phyloP scores from a whole-genome alignment of 2,329 filamentous ascomycete species.

The Biscogniauxia sp. region DNA sequence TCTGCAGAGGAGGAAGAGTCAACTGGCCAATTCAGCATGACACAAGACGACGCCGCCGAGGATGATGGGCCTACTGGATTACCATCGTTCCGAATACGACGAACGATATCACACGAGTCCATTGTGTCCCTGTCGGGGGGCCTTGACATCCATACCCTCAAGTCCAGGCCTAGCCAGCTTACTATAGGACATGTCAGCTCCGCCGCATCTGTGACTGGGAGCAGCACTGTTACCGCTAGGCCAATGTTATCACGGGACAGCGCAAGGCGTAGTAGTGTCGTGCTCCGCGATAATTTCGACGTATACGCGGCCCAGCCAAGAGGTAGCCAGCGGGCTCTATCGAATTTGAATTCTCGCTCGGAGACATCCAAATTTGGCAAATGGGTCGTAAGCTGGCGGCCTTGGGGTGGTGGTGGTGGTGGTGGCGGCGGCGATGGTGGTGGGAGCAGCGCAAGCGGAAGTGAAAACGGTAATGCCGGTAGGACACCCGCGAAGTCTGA shows the following conservation, averaged over 20 bases:
- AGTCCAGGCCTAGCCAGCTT: conserved; percentile 72
- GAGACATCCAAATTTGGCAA: conserved; percentile 37
- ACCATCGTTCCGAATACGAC: conserved; percentile 53
- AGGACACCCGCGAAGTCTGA: conserved; percentile 31
- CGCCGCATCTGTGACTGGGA: conserved; percentile 52
- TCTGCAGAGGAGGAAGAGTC: conserved; percentile 33
- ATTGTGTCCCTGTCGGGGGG: conserved; percentile 84
- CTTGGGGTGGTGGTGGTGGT: conserved; percentile 26
- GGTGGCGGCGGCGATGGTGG: conserved; percentile 1
- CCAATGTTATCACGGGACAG: conserved; percentile 52
- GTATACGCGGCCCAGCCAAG: conserved; percentile 26
- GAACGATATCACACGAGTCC: conserved; percentile 78
- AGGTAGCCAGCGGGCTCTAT: conserved; percentile 35
- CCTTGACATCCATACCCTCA: conserved; percentile 84
- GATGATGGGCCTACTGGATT: conserved; percentile 30
- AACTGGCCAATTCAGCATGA: conserved; percentile 15
- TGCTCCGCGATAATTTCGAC: conserved; percentile 51
- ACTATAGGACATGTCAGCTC: conserved; percentile 54
- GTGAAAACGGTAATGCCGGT: background rate
- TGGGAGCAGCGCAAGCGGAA: conserved; percentile 26
- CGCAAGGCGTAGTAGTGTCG: conserved; percentile 49
- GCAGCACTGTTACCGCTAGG: conserved; percentile 58
- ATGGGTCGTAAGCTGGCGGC: conserved; percentile 43
- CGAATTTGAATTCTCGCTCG: conserved; percentile 28
- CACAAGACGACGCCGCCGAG: conserved; percentile 28